Evolutionary conservation across 768 basidiomycete genomes (phyloP).

Genomic region (Mycena pura): DNA sequence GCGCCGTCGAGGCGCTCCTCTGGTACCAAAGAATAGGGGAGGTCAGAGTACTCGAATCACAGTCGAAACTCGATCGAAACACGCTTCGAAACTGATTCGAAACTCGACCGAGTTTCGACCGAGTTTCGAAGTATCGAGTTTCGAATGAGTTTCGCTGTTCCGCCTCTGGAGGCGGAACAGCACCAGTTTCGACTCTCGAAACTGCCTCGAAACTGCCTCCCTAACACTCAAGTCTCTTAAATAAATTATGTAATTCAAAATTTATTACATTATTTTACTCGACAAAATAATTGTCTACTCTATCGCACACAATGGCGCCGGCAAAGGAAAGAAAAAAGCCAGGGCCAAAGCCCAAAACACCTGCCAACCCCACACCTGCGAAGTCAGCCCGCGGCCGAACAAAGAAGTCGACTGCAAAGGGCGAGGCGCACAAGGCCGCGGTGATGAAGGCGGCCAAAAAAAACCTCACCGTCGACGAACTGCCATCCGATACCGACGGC

Average conservation of each 20-base stretch:
- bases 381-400: not conserved
- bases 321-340: too few relatives aligned
- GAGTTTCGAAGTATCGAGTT: not conserved
- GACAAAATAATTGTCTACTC: too few relatives aligned
- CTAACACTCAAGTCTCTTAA: too few relatives aligned
- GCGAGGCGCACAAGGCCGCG: not conserved
- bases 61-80: too few relatives aligned
- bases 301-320: too few relatives aligned
- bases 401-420: not conserved
- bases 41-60: not conserved
- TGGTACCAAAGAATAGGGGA: too few relatives aligned
- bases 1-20: too few relatives aligned
- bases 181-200: not conserved
- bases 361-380: not conserved
- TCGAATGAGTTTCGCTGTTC: conserved; percentile 2
- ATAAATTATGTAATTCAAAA: not conserved
- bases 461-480: not conserved
- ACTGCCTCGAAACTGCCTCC: not conserved
- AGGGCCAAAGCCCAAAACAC: too few relatives aligned
- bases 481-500: too few relatives aligned
- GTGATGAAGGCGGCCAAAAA: not conserved
- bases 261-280: not conserved
- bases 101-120: not conserved
- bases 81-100: not conserved
- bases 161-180: not conserved